phyloP scores from a whole-genome alignment of 768 basidiomycete species.

The Hydnum rufescens region DNA sequence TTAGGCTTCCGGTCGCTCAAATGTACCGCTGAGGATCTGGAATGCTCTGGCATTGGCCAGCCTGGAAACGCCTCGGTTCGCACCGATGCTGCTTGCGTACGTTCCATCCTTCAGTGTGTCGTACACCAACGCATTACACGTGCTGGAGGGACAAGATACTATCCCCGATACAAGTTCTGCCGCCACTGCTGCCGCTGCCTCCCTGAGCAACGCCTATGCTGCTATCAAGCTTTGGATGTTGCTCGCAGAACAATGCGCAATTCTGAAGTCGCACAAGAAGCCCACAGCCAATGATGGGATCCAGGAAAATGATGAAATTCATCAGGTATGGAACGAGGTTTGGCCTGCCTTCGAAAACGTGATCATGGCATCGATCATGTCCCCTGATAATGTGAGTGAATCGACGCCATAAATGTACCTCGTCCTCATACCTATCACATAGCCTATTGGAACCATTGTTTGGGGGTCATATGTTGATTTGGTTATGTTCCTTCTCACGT shows the following conservation, averaged over 20 bases:
- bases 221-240: conserved; percentile 55
- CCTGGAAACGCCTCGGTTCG: conserved; percentile 22
- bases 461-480: conserved; percentile 46
- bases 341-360: conserved; percentile 45
- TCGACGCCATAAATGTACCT: neutral
- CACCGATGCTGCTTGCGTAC: conserved; percentile 29
- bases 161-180: conserved; percentile 11
- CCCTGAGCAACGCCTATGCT: conserved; percentile 49
- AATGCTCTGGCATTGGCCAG: conserved; percentile 39
- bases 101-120: conserved; percentile 29
- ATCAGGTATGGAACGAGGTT: conserved; percentile 50
- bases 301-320: conserved; percentile 15
- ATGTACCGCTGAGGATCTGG: conserved; percentile 22
- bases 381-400: neutral
- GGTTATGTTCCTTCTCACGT: conserved; percentile 38
- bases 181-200: conserved; percentile 29
- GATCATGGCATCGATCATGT: conserved; percentile 1
- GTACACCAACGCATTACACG: conserved; percentile 29
- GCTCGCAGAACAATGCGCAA: conserved; percentile 20
- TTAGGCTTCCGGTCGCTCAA: neutral
- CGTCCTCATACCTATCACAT: neutral
- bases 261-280: neutral
- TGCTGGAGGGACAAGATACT: conserved; percentile 14
- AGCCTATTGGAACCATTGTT: conserved; percentile 36
- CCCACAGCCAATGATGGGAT: no score